A percentile compares a stretch with the other conserved stretches of the same genome.
Evolutionary conservation across 164 flowering plant species (phyloP).

Genomic region (Echeveria elegans): DNA sequence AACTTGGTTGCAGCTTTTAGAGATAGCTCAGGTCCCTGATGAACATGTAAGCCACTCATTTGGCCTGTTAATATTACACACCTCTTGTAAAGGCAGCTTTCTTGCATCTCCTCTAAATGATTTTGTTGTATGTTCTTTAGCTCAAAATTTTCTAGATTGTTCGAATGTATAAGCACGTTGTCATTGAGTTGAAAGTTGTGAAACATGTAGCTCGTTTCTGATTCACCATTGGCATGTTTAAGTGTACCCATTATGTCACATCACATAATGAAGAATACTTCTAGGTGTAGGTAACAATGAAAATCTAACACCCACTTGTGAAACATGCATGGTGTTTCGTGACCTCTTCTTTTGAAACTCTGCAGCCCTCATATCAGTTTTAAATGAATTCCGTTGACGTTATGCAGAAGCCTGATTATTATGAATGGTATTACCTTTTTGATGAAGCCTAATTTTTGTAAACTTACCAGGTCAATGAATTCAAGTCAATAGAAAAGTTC

Average conservation of each 20-base stretch:
- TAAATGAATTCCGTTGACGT: background rate
- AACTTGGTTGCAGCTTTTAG: slow-evolving; percentile 63
- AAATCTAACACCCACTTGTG: background rate
- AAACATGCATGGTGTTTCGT: no score
- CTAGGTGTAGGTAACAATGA: no score
- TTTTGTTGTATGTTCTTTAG: no score
- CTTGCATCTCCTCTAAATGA: no score
- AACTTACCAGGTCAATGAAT: slow-evolving; percentile 55
- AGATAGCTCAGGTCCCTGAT: slow-evolving; percentile 85
- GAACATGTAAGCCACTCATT: slow-evolving; percentile 72
- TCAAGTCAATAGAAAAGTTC: slow-evolving; percentile 93
- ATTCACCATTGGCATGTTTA: background rate
- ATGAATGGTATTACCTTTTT: background rate
- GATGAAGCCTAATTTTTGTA: slow-evolving; percentile 3
- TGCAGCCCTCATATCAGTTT: background rate
- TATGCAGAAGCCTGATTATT: background rate
- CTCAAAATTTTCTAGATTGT: no score
- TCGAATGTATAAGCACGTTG: no score
- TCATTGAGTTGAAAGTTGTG: background rate
- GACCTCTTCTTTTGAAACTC: background rate
- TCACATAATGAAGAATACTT: no score
- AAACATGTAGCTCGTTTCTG: background rate
- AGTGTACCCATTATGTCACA: background rate
- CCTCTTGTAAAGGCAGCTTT: no score
- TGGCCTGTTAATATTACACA: no score